A percentile compares a stretch with the other conserved stretches of the same genome.
These are phyloP conservation scores for Hysterium pulicare DNA, from an alignment of 2,329 filamentous ascomycete genomes.

Conservation along the genomic window DNA sequence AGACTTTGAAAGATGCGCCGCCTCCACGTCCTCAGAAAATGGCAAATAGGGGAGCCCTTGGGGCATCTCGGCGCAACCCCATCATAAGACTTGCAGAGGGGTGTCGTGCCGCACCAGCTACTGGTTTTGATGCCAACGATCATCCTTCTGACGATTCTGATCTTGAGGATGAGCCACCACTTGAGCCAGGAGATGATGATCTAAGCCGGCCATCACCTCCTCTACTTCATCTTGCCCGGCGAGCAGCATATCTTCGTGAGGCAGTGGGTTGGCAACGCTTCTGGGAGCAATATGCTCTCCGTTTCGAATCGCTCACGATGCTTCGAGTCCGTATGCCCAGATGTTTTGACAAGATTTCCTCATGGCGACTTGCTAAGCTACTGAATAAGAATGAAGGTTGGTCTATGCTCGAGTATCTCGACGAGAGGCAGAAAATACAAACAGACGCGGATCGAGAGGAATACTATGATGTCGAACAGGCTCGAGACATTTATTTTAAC, in stretches of 20 bases:
- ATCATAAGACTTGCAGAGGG: constrained; percentile 9
- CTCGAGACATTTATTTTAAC: neutral
- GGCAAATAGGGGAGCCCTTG: constrained; percentile 10
- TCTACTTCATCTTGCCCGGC: constrained; percentile 13
- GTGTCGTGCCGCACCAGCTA: constrained; percentile 6
- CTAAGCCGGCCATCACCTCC: neutral
- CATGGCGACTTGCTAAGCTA: constrained; percentile 15
- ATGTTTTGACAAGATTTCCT: constrained; percentile 15
- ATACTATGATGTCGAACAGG: neutral
- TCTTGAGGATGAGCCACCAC: constrained; percentile 1
- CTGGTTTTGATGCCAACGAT: constrained; percentile 14
- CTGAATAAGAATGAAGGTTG: constrained; percentile 15
- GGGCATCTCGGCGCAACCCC: neutral
- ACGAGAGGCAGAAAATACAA: constrained; percentile 19
- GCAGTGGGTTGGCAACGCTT: constrained; percentile 24
- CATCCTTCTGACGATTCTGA: constrained; percentile 12
- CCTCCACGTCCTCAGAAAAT: constrained; percentile 8
- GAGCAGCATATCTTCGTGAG: constrained; percentile 19
- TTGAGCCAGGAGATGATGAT: neutral
- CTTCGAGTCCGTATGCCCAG: constrained; percentile 23
- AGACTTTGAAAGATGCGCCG: neutral
- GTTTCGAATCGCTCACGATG: constrained; percentile 12
- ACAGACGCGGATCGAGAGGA: constrained; percentile 3
- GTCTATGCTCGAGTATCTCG: constrained; percentile 15
- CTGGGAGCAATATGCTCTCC: constrained; percentile 17